Percentiles rank a stretch among this genome's conserved stretches.
Evolutionary conservation across 2,329 filamentous ascomycete genomes (phyloP).

Genomic region (Ceratocystis ficicola): DNA sequence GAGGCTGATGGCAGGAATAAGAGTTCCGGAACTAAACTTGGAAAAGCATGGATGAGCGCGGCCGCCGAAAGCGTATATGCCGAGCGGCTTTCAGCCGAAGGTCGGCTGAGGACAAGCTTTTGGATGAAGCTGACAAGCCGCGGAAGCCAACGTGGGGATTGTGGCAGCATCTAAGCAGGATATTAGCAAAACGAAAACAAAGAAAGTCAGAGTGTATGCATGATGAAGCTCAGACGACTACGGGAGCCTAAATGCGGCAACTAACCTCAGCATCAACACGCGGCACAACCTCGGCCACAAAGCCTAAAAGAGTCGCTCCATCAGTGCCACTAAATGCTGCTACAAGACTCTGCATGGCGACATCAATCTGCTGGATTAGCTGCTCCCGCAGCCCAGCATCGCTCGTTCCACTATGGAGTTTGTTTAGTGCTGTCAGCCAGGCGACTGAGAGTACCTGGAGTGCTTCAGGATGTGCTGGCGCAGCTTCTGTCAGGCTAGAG

Average conservation of each 20-base stretch:
- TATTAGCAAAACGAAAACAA: not conserved
- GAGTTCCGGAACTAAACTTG: constrained; percentile 33
- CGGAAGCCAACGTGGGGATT: constrained; percentile 43
- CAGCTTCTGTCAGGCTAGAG: constrained; percentile 44
- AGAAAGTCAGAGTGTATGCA: not conserved
- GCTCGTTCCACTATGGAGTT: not conserved
- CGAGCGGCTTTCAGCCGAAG: constrained; percentile 42
- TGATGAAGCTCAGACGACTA: not conserved
- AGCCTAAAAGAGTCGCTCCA: constrained; percentile 46
- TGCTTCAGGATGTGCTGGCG: constrained; percentile 41
- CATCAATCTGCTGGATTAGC: constrained; percentile 35
- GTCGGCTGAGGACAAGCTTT: constrained; percentile 42
- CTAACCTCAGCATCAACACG: constrained; percentile 39
- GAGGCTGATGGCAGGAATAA: constrained; percentile 39
- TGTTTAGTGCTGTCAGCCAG: constrained; percentile 41
- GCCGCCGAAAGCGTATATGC: constrained; percentile 49
- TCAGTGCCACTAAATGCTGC: constrained; percentile 47
- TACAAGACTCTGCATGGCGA: constrained; percentile 37
- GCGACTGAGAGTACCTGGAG: constrained; percentile 45
- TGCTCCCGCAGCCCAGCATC: not conserved
- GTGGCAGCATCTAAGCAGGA: constrained; percentile 35
- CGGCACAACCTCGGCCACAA: constrained; percentile 42
- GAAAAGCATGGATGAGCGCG: constrained; percentile 45
- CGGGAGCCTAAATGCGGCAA: constrained; percentile 1
- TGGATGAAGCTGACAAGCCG: constrained; percentile 38